Base-by-base conservation (phyloP, 2,329 filamentous ascomycete species). In the Mycosphaerella sp. region DNA sequence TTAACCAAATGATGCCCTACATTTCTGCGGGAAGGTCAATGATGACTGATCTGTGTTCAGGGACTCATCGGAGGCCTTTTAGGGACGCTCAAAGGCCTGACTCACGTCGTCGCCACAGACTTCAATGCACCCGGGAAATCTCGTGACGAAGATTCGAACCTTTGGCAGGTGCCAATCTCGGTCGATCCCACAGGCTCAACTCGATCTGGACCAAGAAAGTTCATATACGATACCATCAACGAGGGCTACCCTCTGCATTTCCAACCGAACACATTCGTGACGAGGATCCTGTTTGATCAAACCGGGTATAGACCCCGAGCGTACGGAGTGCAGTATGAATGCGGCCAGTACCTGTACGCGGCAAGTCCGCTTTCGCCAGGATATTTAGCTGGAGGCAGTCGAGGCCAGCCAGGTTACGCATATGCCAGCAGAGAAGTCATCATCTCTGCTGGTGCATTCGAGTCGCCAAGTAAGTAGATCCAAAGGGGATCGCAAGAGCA, bases 221-320 rank as follows among this genome's bases (percentile, higher is more conserved):
- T 54, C 17, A 34, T 34, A 12, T n/a, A 12, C 13, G 30, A 34
- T 34, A 34, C 30, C 30, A 14, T 57, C 30, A 28, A 44, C 17
- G 13, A 34, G 10, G 49, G 44, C 27, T 56, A 56, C 44, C 49
- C 37, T 66, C 45, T 53, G 37, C 34, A 49, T 46, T 41, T 62
- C 53, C 30, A 53, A n/a, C 42, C 59, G 45, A n/a, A 91, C 74
- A n/a, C 73, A 80, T 56, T 81, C 78, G n/a, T 82, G 79, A n/a
- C 78, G 82, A 68, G 87, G 88, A 10, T 82, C 82, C 58, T 86
- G 75, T 49, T 87, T 84, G 43, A 58, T 45, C 36, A 49, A 17
- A 45, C 18, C n/a, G 42, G 44, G 6, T 21, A n/a, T 12, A 25
- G 16, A 12, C 47, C 41, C 7, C 37, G 40, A 44, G 70, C 70